Percentiles rank a stretch among this genome's conserved stretches.
Conservation (phyloP, 2,329 filamentous ascomycete species). For the Colletotrichum graminicola region DNA sequence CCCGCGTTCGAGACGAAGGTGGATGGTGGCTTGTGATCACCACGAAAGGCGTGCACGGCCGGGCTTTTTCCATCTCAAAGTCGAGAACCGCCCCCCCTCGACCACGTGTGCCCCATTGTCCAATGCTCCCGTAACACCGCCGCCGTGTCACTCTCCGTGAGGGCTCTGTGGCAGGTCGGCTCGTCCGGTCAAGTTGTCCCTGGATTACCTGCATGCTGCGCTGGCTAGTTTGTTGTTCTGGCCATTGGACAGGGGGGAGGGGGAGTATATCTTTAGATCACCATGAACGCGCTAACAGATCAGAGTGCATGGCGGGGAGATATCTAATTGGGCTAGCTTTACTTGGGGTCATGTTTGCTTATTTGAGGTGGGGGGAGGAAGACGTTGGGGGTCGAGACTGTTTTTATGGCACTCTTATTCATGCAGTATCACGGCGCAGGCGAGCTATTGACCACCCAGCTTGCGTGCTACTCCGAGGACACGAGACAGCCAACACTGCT, state of each 20-base stretch:
- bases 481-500: background rate
- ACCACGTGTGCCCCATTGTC: background rate
- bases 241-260: too few relatives aligned
- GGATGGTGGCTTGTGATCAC: background rate
- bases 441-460: conserved; percentile 11
- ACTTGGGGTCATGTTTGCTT: conserved; percentile 27
- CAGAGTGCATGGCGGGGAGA: conserved; percentile 8
- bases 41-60: background rate
- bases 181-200: background rate
- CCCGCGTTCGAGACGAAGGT: background rate
- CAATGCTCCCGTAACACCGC: background rate
- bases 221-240: background rate
- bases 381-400: conserved; percentile 3
- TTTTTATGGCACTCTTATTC: background rate
- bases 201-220: background rate
- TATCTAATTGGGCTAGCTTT: conserved; percentile 31
- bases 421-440: conserved; percentile 23
- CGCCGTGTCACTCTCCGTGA: background rate
- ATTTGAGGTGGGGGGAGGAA: conserved; percentile 11
- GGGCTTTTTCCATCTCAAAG: background rate
- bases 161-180: background rate
- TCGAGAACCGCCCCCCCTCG: background rate
- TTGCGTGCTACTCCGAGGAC: background rate
- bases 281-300: background rate
- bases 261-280: conserved; percentile 20